Base-by-base conservation (phyloP, 2,329 filamentous ascomycete genomes). In the Aspergillaceae sp. region DNA sequence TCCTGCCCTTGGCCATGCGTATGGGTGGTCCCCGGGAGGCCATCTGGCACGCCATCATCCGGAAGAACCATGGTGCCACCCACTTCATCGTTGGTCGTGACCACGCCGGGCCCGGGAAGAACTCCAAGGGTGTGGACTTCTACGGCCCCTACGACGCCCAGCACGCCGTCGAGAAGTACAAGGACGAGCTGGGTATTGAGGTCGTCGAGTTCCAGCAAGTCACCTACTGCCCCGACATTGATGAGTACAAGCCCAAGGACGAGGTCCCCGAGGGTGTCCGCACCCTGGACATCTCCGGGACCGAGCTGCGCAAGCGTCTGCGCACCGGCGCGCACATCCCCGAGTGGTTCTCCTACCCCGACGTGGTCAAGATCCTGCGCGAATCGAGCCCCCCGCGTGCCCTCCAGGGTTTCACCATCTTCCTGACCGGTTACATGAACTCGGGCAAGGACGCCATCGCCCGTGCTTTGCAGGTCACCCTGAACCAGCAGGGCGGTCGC, bases 171-270 rank as follows among this genome's bases (percentile, higher is more conserved):
- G 89, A 96, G 78, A 88, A 95, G 77, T 94, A 96, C 81, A 84
- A 83, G 65, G 82, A 88, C 56, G 92, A 98, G 79, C 86, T 98
- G 51, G 92, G 91, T 61, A 98, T 98, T 65, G 88, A 96, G 75
- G 92, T 98, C 64, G 92, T 98, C 55, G 89, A 92, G 57, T 98
- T 98, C 84, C 91, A 97, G 77, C 89, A 94, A 82, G 95, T 98
- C 84, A 97, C 94, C 53, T 98, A 97, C 74, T 84, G 97, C 49
- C 92, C 92, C 57, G 92, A 97, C 73, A 84, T 82, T 65, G 92
- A 98, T 70, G 92, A 97, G 78, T 98, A 98, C 78, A 82, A 81
- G 60, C 92, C 92, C 47, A 82, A 89, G 69, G 87, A 98, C 72
- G 80, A 96, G 74, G 91, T 98, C 51, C 75, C 84, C 59, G 75